Conservation (phyloP, 306 rosid genomes). For the Oxytropis ochrocephala region DNA sequence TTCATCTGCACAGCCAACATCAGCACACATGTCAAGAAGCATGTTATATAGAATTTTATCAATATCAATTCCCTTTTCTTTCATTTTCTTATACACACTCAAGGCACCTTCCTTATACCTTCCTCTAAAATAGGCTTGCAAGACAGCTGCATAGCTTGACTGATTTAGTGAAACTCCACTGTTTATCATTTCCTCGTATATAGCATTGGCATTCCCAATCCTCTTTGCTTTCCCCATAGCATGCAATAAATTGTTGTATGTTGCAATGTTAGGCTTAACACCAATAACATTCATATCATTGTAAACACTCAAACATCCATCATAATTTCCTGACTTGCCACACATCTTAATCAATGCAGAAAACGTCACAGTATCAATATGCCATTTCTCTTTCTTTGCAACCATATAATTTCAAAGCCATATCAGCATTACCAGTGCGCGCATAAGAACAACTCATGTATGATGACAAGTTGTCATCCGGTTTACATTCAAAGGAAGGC, state of each 20-base stretch:
- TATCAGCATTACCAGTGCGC: conserved; percentile 56
- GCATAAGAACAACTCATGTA: conserved; percentile 69
- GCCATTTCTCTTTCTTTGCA: conserved; percentile 78
- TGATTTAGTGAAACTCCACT: conserved; percentile 54
- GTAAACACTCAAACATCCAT: conserved; percentile 70
- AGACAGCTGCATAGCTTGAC: conserved; percentile 57
- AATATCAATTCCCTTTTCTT: conserved; percentile 56
- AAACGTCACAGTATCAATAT: conserved; percentile 48
- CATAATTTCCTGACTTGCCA: conserved; percentile 60
- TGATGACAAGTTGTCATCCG: conserved; percentile 50
- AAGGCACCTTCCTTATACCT: conserved; percentile 59
- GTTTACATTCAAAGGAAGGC: conserved; percentile 53
- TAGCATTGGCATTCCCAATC: conserved; percentile 63
- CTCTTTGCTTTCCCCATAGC: conserved; percentile 77
- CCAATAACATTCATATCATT: conserved; percentile 87
- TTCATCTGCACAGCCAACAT: conserved; percentile 51
- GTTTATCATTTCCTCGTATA: conserved; percentile 60
- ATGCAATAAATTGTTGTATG: conserved; percentile 61
- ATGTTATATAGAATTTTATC: conserved; percentile 54
- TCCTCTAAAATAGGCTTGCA: conserved; percentile 63
- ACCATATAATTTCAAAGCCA: conserved; percentile 71
- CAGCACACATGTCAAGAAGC: conserved; percentile 74
- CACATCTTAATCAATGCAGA: conserved; percentile 63
- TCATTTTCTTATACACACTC: conserved; percentile 64
- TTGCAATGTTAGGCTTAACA: conserved; percentile 51